Conservation (phyloP, 208 protist genomes). For the Acanthamoeba sp. region DNA sequence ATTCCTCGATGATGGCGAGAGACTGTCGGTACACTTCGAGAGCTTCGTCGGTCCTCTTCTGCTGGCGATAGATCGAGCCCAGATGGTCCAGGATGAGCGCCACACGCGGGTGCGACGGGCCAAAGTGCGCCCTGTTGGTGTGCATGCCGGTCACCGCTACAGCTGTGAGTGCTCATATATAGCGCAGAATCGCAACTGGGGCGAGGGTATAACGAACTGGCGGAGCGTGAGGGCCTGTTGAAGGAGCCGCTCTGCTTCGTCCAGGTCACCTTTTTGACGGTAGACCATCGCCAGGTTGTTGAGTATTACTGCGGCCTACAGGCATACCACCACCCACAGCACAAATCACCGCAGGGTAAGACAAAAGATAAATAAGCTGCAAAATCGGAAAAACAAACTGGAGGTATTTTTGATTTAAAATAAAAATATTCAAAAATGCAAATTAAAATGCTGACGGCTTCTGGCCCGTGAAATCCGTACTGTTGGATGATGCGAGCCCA, state of each 20-base stretch:
- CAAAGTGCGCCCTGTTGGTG: not conserved
- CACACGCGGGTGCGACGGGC: not conserved
- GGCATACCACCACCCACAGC: not conserved
- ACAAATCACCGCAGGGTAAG: not conserved
- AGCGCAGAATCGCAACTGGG: too few relatives aligned
- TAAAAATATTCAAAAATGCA: too few relatives aligned
- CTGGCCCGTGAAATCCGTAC: not conserved
- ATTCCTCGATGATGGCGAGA: not conserved
- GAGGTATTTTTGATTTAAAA: too few relatives aligned
- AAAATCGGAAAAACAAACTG: too few relatives aligned
- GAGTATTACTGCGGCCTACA: not conserved
- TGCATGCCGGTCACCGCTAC: not conserved
- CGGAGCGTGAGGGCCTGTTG: not conserved
- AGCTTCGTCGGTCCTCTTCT: not conserved
- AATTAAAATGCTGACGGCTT: too few relatives aligned
- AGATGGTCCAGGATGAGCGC: slow-evolving; percentile 16
- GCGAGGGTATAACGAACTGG: not conserved
- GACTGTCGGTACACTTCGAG: slow-evolving; percentile 9
- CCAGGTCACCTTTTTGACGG: slow-evolving; percentile 1
- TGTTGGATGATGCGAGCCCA: not conserved
- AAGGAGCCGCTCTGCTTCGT: not conserved
- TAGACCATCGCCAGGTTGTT: not conserved
- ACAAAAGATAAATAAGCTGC: not conserved
- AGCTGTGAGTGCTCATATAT: not conserved
- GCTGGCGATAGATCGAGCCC: slow-evolving; percentile 15